Conservation (phyloP, 2,329 filamentous ascomycete genomes). For the Tothia fuscella region DNA sequence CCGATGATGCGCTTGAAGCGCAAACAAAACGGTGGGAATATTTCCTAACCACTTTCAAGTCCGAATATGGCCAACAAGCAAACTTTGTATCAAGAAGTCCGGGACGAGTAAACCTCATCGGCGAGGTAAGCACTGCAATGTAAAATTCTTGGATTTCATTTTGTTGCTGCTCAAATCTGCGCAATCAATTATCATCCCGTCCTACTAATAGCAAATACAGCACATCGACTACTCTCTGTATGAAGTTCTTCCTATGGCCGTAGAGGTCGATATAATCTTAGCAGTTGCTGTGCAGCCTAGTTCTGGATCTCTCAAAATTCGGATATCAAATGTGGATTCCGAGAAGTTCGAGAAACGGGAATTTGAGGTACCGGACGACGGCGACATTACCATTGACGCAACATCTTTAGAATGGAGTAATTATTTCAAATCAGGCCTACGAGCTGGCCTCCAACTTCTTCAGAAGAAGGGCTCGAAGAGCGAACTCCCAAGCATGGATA, state of each 20-base stretch:
- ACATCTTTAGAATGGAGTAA: slow-evolving; percentile 89
- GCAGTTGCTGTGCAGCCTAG: slow-evolving; percentile 53
- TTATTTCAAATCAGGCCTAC: slow-evolving; percentile 90
- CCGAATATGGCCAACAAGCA: slow-evolving; percentile 8
- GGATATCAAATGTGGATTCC: slow-evolving; percentile 67
- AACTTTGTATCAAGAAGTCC: slow-evolving; percentile 13
- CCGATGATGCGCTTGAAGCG: slow-evolving; percentile 10
- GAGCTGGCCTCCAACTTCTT: slow-evolving; percentile 69
- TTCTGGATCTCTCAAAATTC: slow-evolving; percentile 49
- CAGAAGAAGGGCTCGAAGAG: slow-evolving; percentile 50
- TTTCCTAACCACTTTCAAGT: slow-evolving; percentile 9
- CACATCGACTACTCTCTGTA: slow-evolving; percentile 99
- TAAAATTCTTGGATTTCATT: too few species aligned
- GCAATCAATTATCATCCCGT: too few species aligned
- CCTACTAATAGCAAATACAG: too few species aligned
- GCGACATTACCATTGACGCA: slow-evolving; percentile 59
- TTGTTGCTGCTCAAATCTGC: too few species aligned
- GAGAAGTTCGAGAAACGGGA: slow-evolving; percentile 63
- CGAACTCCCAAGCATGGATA: slow-evolving; percentile 65
- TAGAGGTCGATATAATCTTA: slow-evolving; percentile 80
- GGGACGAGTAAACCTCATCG: slow-evolving; percentile 12
- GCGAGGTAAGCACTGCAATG: slow-evolving; percentile 7
- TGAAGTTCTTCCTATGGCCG: slow-evolving; percentile 89
- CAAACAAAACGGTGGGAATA: slow-evolving; percentile 11
- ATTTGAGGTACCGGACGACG: slow-evolving; percentile 56